Evolutionary conservation across 2,329 filamentous ascomycete genomes (phyloP), one percentile per base, ranked within the genome.

Genomic region (Aspergillus sp.): DNA sequence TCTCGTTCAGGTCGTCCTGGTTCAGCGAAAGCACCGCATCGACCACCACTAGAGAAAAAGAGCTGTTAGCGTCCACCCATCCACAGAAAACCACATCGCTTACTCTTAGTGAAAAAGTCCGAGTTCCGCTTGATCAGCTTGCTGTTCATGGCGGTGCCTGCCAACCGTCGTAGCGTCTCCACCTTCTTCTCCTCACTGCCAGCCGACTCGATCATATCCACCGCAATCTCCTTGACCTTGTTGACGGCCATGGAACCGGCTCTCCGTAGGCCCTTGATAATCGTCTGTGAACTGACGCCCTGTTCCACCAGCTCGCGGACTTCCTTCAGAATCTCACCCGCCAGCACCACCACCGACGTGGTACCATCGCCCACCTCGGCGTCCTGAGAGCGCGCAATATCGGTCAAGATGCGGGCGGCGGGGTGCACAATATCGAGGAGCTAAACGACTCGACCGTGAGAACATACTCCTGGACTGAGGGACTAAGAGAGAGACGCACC

Each of bases 51-150:
- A 63, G 57, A 64, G 45, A 53, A 38, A 35, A 52, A 17, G 22
- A 17, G 3, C 17, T 20, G 54, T 62, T 54, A 65, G 60, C 50
- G 42, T 17, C 35, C 45, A 32, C n/a, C 6, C 20, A 41, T 4
- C 14, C 26, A 9, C 38, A 8, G 10, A 22, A 13, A 20, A 30
- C 47, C 4, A 32, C 19, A 26, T 30, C 30, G 38, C 50, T 61
- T 78, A 95, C 90, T 96, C 81, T 96, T 94, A 58, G 94, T 97
- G 78, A 99, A 99, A 76, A 97, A 99, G 3, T 85, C 84, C 30
- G 94, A 89, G 78, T 99, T 97, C 67, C 93, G 84, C 83, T 97
- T 95, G 71, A 99, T 97, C 64, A 99, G 81, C 81, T 99, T 99
- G 83, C 92, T 96, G 74, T 92, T 97, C 94, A 99, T 99, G 63